Conservation (phyloP, 2,329 filamentous ascomycete species). For the Calonectria montana region DNA sequence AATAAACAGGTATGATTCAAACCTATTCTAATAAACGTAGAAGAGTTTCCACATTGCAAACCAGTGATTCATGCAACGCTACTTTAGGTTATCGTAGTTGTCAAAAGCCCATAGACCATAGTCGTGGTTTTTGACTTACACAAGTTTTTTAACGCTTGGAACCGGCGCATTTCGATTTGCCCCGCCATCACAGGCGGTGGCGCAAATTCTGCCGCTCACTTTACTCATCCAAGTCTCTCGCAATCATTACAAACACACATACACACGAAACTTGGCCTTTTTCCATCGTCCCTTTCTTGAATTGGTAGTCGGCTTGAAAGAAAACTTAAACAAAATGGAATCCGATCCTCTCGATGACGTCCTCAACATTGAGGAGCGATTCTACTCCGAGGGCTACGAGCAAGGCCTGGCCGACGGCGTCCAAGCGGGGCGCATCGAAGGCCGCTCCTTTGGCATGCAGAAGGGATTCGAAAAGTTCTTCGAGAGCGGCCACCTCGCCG, state of each 20-base stretch:
- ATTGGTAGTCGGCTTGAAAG: not conserved
- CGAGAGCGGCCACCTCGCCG: conserved; percentile 82
- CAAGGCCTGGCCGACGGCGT: conserved; percentile 82
- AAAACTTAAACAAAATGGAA: conserved; percentile 38
- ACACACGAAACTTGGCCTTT: not conserved
- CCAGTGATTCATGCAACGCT: not conserved
- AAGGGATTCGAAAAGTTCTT: conserved; percentile 95
- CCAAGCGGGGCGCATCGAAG: conserved; percentile 84
- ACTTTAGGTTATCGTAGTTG: not conserved
- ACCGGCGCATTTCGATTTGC: conserved; percentile 26
- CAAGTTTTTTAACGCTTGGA: not conserved
- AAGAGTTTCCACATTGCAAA: not conserved
- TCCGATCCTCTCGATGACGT: conserved; percentile 68
- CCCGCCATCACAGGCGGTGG: conserved; percentile 43
- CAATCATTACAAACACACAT: conserved; percentile 7
- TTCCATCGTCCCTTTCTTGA: not conserved
- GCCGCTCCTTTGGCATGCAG: conserved; percentile 88
- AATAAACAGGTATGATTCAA: conserved; percentile 10
- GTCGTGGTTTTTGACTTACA: not conserved
- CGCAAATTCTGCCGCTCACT: conserved; percentile 45
- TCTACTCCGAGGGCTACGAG: conserved; percentile 85
- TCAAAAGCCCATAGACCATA: not conserved
- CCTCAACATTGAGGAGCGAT: conserved; percentile 72
- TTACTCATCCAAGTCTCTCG: conserved; percentile 32
- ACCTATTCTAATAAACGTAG: not conserved